Evolutionary conservation across 345 rosid species (phyloP), one percentile per base, ranked within the genome.

Genomic region (Eucalyptus polyanthemos): DNA sequence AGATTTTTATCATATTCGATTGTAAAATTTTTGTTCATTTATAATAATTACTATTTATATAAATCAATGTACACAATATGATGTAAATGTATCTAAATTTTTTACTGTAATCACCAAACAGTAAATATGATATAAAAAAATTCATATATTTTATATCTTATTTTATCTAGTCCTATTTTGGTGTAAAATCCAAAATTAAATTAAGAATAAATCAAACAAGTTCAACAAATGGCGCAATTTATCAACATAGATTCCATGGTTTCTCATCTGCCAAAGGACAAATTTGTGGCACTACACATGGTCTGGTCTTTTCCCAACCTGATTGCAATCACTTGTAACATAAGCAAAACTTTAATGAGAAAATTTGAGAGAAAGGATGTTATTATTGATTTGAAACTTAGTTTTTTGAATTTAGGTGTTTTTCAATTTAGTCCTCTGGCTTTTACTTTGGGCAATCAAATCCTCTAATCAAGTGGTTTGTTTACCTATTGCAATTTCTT

Each of bases 141-240:
- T 8, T 53, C 11, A 53, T 53, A 53, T 53, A 53, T 53, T 8
- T 19, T 21, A 0, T 53, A 53, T 21, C 5, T 53, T 53, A 53
- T 53, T 53, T 0, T 53, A 19, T 53, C 2, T 21, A 53, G 25
- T 53, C 5, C 0, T 53, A 4, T 53, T 0, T 21, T 53, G 0
- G 58, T 21, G 58, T 53, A 8, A 53, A 53, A 53, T 53, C 25
- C 11, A 0, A 0, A 21, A 53, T 53, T 53, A 53, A 53, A 53
- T 60, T 3, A 60, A 27, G 69, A 60, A 27, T 27, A 27, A 60
- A 67, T 31, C 6, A 67, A 67, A 67, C 0, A 15, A 4, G 72
- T n/a, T 0, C 21, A 19, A 65, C 72, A 65, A 65, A 65, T 15
- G 72, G 5, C 5, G 2, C 37, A n/a, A 31, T 31, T 0, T 31